phyloP scores from a whole-genome alignment of 2,329 filamentous ascomycete species.

The Monilinia polystroma region DNA sequence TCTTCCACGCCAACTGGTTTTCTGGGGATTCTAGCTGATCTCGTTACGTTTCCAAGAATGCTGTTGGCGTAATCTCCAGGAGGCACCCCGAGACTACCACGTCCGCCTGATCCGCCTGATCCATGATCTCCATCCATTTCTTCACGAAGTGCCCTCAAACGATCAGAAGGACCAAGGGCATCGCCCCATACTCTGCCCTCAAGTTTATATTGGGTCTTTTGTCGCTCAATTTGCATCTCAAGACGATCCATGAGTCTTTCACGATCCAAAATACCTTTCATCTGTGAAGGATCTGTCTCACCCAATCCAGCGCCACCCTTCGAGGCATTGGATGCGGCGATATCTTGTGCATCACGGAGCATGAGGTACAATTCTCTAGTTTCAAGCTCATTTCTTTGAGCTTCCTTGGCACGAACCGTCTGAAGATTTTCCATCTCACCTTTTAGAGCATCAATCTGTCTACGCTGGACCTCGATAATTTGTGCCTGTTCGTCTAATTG shows the following conservation, averaged over 20 bases:
- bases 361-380: constrained; percentile 96
- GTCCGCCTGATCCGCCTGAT: no score
- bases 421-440: constrained; percentile 86
- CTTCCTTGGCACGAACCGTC: constrained; percentile 80
- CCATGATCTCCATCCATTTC: constrained; percentile 75
- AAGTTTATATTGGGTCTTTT: constrained; percentile 96
- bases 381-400: constrained; percentile 93
- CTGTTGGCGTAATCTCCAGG: constrained; percentile 67
- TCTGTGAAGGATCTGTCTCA: constrained; percentile 68
- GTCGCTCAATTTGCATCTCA: constrained; percentile 91
- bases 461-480: constrained; percentile 83
- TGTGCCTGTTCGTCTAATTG: constrained; percentile 90
- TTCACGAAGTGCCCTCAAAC: constrained; percentile 85
- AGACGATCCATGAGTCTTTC: constrained; percentile 90
- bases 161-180: constrained; percentile 79
- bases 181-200: constrained; percentile 91
- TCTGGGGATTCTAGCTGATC: constrained; percentile 56
- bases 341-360: constrained; percentile 95
- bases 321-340: constrained; percentile 79
- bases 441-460: constrained; percentile 85
- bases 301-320: constrained; percentile 52
- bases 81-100: constrained; percentile 43
- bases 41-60: constrained; percentile 69
- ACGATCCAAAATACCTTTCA: constrained; percentile 91
- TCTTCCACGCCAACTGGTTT: constrained; percentile 50